Evolutionary conservation across 2,329 filamentous ascomycete genomes (phyloP).

Genomic region (Aspergillus calidoustus): DNA sequence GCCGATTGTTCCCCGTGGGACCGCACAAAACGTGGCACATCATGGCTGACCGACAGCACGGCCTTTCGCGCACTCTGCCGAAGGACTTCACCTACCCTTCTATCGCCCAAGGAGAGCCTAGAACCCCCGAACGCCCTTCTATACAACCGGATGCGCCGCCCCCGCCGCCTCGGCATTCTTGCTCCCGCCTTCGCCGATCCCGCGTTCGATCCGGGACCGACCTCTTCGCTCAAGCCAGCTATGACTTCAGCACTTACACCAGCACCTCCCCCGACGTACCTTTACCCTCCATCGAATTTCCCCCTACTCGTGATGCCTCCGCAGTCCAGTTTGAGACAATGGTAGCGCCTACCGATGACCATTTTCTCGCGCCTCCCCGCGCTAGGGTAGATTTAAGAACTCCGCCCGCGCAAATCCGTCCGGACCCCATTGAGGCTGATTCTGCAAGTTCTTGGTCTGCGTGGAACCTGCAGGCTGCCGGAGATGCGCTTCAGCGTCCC

Average conservation of each 20-base stretch:
- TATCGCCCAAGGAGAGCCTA: slow-evolving; percentile 40
- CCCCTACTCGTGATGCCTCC: slow-evolving; percentile 33
- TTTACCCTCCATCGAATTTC: slow-evolving; percentile 50
- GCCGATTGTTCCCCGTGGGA: slow-evolving; percentile 6
- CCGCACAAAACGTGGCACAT: slow-evolving; percentile 20
- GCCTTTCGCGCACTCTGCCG: slow-evolving; percentile 51
- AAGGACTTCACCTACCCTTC: slow-evolving; percentile 53
- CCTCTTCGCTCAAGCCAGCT: slow-evolving; percentile 39
- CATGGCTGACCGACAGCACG: slow-evolving; percentile 46
- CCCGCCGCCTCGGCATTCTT: slow-evolving; percentile 50
- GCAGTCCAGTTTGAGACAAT: slow-evolving; percentile 29
- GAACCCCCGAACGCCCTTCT: slow-evolving; percentile 48
- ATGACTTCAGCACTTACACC: slow-evolving; percentile 40
- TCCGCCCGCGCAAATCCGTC: slow-evolving; percentile 51
- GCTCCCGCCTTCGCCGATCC: slow-evolving; percentile 45
- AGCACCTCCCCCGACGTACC: slow-evolving; percentile 43
- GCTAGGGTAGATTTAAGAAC: slow-evolving; percentile 47
- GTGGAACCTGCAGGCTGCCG: slow-evolving; percentile 38
- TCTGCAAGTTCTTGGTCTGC: slow-evolving; percentile 38
- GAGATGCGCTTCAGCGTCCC: slow-evolving; percentile 57
- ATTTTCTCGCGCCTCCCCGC: slow-evolving; percentile 45
- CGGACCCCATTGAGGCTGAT: slow-evolving; percentile 37
- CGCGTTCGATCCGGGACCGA: slow-evolving; percentile 45
- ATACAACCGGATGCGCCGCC: slow-evolving; percentile 48
- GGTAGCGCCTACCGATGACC: slow-evolving; percentile 37